Evolutionary conservation across 768 basidiomycete genomes (phyloP).

Genomic region (Tephrocybe sp.): DNA sequence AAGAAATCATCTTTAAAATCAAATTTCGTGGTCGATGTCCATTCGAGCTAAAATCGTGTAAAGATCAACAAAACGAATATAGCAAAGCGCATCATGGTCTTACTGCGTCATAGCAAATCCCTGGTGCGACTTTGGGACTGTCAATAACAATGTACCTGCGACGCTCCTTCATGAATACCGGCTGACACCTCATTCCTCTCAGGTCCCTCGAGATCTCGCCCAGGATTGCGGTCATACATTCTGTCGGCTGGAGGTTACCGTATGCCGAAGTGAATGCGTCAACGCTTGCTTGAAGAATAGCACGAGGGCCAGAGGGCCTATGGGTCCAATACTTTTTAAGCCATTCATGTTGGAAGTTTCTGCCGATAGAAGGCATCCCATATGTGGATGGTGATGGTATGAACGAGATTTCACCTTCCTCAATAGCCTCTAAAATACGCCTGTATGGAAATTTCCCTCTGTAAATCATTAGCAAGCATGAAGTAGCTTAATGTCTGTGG

Average conservation of each 20-base stretch:
- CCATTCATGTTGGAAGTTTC: conserved; percentile 32
- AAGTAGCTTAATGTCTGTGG: neutral
- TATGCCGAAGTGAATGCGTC: conserved; percentile 35
- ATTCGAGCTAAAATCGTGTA: conserved; percentile 48
- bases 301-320: conserved; percentile 29
- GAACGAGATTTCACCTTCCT: conserved; percentile 54
- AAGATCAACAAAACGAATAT: neutral
- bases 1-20: conserved; percentile 61
- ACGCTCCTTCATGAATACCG: conserved; percentile 53
- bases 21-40: conserved; percentile 42
- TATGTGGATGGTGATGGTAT: conserved; percentile 41
- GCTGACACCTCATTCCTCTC: conserved; percentile 55
- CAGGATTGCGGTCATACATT: conserved; percentile 39
- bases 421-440: conserved; percentile 45
- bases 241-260: conserved; percentile 28
- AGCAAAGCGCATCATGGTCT: conserved; percentile 23
- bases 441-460: conserved; percentile 40
- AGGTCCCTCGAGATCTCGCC: conserved; percentile 48
- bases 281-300: conserved; percentile 42
- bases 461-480: neutral
- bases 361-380: conserved; percentile 18
- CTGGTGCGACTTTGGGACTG: conserved; percentile 29
- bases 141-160: conserved; percentile 65
- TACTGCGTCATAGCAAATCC: conserved; percentile 41
- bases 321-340: conserved; percentile 28